Conservation (phyloP, 345 rosid species). For the Turritis glabra region DNA sequence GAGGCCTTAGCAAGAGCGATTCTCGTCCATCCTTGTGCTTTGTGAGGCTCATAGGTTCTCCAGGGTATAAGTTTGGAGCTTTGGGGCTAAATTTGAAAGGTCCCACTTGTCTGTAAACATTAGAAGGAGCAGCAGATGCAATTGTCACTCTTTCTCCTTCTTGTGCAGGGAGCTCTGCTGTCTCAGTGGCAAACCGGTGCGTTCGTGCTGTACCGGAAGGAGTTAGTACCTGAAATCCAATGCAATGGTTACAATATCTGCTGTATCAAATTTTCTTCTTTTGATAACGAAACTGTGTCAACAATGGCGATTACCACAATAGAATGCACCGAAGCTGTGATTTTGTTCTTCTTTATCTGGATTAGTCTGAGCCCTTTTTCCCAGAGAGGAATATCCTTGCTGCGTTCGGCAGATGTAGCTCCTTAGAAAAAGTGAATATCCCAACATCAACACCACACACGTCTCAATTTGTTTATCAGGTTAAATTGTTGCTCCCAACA, state of each 20-base stretch:
- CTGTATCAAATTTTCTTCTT: not conserved
- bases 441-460: slow-evolving; percentile 82
- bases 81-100: slow-evolving; percentile 85
- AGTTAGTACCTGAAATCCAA: slow-evolving; percentile 62
- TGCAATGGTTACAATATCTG: not conserved
- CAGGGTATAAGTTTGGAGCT: slow-evolving; percentile 70
- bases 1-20: slow-evolving; percentile 67
- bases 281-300: not conserved
- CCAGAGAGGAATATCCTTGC: slow-evolving; percentile 95
- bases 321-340: slow-evolving; percentile 83
- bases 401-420: slow-evolving; percentile 99
- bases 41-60: slow-evolving; percentile 90
- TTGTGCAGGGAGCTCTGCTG: slow-evolving; percentile 91
- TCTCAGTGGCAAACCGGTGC: slow-evolving; percentile 90
- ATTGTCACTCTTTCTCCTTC: slow-evolving; percentile 92
- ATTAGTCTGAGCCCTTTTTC: slow-evolving; percentile 81
- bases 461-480: slow-evolving; percentile 19
- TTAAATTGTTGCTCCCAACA: not conserved
- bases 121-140: slow-evolving; percentile 81
- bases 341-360: slow-evolving; percentile 65
- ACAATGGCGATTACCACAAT: slow-evolving; percentile 62
- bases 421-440: slow-evolving; percentile 98
- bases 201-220: slow-evolving; percentile 90
- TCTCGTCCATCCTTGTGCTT: slow-evolving; percentile 80
- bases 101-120: slow-evolving; percentile 72